phyloP scores from a whole-genome alignment of 768 basidiomycete species.

The Leucosporidium creatinivorum region DNA sequence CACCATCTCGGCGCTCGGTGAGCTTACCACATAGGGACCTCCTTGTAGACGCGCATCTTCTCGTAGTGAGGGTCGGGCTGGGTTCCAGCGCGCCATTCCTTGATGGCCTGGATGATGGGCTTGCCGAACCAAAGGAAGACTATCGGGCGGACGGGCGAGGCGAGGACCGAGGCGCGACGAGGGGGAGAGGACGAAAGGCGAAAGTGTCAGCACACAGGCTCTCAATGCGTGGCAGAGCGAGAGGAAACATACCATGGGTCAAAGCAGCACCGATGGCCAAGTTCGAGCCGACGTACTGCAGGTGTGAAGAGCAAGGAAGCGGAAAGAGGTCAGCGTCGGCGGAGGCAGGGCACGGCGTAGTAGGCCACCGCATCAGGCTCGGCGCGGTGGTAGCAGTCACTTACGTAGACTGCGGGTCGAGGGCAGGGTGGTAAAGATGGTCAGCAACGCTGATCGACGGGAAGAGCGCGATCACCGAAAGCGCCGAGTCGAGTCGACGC shows the following conservation, averaged over 20 bases:
- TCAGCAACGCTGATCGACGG: background rate
- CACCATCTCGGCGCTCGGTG: too few species aligned
- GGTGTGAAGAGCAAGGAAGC: constrained; percentile 6
- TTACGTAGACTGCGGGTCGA: too few species aligned
- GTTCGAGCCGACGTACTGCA: constrained; percentile 13
- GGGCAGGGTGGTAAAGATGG: too few species aligned
- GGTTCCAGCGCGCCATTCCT: constrained; percentile 26
- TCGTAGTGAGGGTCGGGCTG: constrained; percentile 26
- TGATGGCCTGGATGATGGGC: constrained; percentile 20
- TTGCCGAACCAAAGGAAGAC: constrained; percentile 18
- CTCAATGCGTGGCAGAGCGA: background rate
- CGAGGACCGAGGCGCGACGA: too few species aligned
- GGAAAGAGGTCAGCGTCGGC: too few species aligned
- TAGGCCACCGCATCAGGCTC: too few species aligned
- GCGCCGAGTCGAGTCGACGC: too few species aligned
- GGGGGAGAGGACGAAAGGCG: too few species aligned
- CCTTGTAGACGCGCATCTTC: constrained; percentile 26
- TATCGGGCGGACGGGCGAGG: background rate
- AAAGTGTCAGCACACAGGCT: background rate
- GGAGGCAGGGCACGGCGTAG: too few species aligned
- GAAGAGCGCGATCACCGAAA: constrained; percentile 1
- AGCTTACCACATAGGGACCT: constrained; percentile 32
- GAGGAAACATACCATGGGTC: constrained; percentile 22
- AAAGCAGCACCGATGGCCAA: constrained; percentile 27
- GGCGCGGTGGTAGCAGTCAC: too few species aligned